Conservation (phyloP, 2,329 filamentous ascomycete genomes). For the Capronia coronata region DNA sequence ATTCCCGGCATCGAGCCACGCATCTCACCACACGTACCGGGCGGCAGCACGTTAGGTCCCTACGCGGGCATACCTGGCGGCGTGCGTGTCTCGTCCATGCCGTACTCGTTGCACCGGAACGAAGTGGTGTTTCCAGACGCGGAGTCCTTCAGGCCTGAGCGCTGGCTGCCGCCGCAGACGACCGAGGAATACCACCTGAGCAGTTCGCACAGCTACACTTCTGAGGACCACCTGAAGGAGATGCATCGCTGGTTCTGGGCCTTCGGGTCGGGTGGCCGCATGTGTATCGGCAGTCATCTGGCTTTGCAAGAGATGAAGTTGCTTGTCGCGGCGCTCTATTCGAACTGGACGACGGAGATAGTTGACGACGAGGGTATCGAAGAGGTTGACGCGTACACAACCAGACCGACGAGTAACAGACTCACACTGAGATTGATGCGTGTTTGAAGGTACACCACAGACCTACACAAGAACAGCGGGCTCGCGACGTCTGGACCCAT, state of each 20-base stretch:
- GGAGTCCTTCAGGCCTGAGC: slow-evolving; percentile 42
- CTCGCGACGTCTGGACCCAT: too few relatives aligned
- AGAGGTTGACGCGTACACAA: slow-evolving; percentile 59
- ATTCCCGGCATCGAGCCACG: slow-evolving; percentile 59
- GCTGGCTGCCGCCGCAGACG: slow-evolving; percentile 42
- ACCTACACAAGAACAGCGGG: too few relatives aligned
- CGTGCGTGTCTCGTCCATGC: slow-evolving; percentile 42
- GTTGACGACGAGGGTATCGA: slow-evolving; percentile 60
- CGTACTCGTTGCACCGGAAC: slow-evolving; percentile 50
- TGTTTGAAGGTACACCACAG: slow-evolving; percentile 3
- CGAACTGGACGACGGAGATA: slow-evolving; percentile 56
- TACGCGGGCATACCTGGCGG: slow-evolving; percentile 40
- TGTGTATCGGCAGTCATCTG: slow-evolving; percentile 46
- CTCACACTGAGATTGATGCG: slow-evolving; percentile 52
- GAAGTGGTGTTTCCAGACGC: slow-evolving; percentile 44
- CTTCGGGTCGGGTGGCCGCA: slow-evolving; percentile 45
- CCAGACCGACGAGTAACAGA: slow-evolving; percentile 52
- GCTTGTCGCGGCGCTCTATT: slow-evolving; percentile 63
- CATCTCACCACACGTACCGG: slow-evolving; percentile 33
- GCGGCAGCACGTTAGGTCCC: slow-evolving; percentile 34
- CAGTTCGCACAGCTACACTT: slow-evolving; percentile 21
- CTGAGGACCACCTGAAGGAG: slow-evolving; percentile 36
- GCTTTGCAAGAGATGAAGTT: slow-evolving; percentile 62
- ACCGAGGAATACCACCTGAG: neutral
- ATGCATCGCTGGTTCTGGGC: slow-evolving; percentile 47